Evolutionary conservation across 495 filamentous ascomycete genomes (phyloP), one percentile per base, ranked within the genome.

Genomic region (Parmelia sp.): DNA sequence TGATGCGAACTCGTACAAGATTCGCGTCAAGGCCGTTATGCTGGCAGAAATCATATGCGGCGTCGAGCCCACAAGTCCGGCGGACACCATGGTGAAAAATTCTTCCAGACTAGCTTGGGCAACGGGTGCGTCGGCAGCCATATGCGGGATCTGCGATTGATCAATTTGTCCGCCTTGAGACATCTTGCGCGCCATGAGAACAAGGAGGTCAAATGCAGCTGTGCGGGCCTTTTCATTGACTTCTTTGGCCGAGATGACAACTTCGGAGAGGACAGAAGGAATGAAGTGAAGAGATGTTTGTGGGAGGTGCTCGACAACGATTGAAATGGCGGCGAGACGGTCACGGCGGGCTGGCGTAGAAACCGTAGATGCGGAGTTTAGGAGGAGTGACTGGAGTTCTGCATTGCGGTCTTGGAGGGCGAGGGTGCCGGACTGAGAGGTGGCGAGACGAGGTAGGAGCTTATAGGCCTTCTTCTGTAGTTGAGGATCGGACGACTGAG

Each of bases 401-500:
- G 71, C 68, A 64, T 82, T 88, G 61, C 91, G 86, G 65, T 90
- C 85, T 66, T 81, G 68, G 9, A 98, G 81, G 19, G 92, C 91
- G 8, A 76, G 76, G 40, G 79, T 80, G 21, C 95, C 95, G 35
- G 76, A 80, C n/a, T 86, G 81, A 10, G 91, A 92, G 37, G 89
- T 85, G 4, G 89, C 88, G 51, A 98, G 83, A 37, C 93, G 85
- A 11, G 94, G 93, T 61, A 98, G 91, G 57, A 98, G 80, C 75
- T 97, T 97, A 80, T 97, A 98, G 5, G 94, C 93, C 77, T 98
- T 98, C 84, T 98, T 98, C 74, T 97, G 91, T n/a, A 98, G 80
- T 71, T 97, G 93, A 33, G 94, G 88, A 66, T 97, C 95, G 19
- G 51, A 71, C 37, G 72, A 74, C 67, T 85, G 87, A 68, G 87